Base-by-base conservation (phyloP, 106 monocot genomes). In the Acorus gramineus region DNA sequence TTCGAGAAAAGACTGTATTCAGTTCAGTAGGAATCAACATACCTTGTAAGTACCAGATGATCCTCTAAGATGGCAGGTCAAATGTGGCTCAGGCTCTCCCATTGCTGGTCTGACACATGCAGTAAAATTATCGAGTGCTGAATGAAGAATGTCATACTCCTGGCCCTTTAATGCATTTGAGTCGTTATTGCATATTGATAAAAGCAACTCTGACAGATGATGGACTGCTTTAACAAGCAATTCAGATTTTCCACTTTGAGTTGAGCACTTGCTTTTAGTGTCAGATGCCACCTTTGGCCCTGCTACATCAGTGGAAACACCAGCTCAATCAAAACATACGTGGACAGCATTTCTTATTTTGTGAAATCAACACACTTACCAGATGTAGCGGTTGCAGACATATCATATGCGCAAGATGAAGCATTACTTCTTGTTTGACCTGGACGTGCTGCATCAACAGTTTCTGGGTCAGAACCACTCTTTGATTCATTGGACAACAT, bases 201-300 rank as follows among this genome's bases (percentile, higher is more conserved):
- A 47, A 44, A 78, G 74, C 55, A 56, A 51, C 64, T 55, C 56
- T 14, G 74, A 74, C 12, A 78, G 51, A 67, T 56, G 43, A 67
- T 66, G 78, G 70, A 85, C 69, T 63, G 71, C 70, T 57, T 78
- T 72, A 53, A 85, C 56, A 72, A 81, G 56, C 11, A 62, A 6
- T 11, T 42, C 13, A 61, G 11, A 42, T 69, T 78, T 69, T 64
- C 55, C 42, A 14, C 56, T 53, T 63, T 8, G 42, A 13, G 53
- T 8, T 49, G 52, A 49, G 52, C 53, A 78, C 53, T 69, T 59
- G 2, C 42, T 53, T 4, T 9, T 62, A 55, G 42, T 14, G 57
- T 62, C 52, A 56, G 2, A 47, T 7, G 11, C 12, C 48, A 14
- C 66, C 57, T 58, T 48, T 59, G 47, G 49, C 42, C 59, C 54